These are phyloP conservation scores for Datura wrightii DNA, from an alignment of 257 asterid species.

Conservation along the genomic window DNA sequence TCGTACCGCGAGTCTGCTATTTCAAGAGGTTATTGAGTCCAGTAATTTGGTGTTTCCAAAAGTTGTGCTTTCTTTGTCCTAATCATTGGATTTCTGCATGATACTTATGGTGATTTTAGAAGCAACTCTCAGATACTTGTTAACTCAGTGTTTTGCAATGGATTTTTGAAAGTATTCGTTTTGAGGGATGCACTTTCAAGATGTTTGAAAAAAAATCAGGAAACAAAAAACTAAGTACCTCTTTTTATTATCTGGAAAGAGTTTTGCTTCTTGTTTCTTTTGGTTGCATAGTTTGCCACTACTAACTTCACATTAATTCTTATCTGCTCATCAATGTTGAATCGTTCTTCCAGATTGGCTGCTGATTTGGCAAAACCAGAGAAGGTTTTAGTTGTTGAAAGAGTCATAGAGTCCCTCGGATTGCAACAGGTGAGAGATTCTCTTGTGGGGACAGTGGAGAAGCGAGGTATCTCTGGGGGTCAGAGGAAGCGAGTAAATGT, in stretches of 20 bases:
- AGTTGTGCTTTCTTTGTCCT: not conserved
- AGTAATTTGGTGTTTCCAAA: not conserved
- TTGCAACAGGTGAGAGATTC: constrained; percentile 81
- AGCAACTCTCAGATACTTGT: not conserved
- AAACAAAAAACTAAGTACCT: not conserved
- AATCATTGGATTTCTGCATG: not conserved
- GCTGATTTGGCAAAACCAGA: constrained; percentile 78
- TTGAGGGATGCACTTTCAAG: not conserved
- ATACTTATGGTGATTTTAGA: not conserved
- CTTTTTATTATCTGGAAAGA: not conserved
- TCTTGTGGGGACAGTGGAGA: constrained; percentile 91
- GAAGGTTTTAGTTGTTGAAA: constrained; percentile 84
- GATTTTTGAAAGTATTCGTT: not conserved
- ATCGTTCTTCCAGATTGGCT: constrained; percentile 64
- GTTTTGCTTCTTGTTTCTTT: constrained; percentile 17
- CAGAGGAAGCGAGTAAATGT: constrained; percentile 95
- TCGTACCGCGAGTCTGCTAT: not conserved
- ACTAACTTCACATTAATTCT: not conserved
- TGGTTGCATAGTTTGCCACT: not conserved
- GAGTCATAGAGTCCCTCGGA: constrained; percentile 84
- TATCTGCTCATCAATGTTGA: constrained; percentile 43
- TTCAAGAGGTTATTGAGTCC: constrained; percentile 2
- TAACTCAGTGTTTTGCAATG: not conserved
- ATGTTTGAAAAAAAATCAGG: not conserved
- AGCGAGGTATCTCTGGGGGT: constrained; percentile 94